These are phyloP conservation scores for Mycothermus thermophilus DNA, from an alignment of 495 filamentous ascomycete genomes.

Conservation along the genomic window DNA sequence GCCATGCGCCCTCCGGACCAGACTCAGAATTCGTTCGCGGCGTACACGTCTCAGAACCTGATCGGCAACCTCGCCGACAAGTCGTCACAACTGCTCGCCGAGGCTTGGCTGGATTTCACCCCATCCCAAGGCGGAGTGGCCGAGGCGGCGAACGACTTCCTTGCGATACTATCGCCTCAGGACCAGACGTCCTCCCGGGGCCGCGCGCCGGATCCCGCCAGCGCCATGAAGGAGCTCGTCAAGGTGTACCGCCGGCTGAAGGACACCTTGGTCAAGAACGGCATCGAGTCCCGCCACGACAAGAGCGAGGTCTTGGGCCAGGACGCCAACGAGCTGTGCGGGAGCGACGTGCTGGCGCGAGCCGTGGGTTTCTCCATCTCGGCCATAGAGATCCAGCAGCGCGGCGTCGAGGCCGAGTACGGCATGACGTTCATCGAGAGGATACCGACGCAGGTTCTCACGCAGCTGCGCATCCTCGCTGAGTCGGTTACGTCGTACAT, in stretches of 20 bases:
- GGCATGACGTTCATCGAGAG: slow-evolving; percentile 70
- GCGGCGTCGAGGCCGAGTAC: slow-evolving; percentile 64
- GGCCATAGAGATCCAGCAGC: slow-evolving; percentile 80
- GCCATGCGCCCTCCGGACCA: slow-evolving; percentile 26
- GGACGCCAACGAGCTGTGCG: slow-evolving; percentile 29
- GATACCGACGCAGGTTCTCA: slow-evolving; percentile 65
- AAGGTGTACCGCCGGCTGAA: slow-evolving; percentile 67
- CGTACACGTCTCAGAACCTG: slow-evolving; percentile 53
- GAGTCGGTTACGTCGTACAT: slow-evolving; percentile 81
- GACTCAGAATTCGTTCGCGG: slow-evolving; percentile 45
- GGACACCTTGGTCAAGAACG: slow-evolving; percentile 62
- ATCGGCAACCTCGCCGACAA: slow-evolving; percentile 38
- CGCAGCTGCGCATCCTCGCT: slow-evolving; percentile 78
- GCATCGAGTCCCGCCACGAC: slow-evolving; percentile 40
- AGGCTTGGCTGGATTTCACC: slow-evolving; percentile 24
- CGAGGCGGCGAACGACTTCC: slow-evolving; percentile 21
- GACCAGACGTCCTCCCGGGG: slow-evolving; percentile 8
- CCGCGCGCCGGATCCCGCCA: slow-evolving; percentile 19
- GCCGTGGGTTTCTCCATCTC: slow-evolving; percentile 82
- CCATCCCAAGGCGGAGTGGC: too few species aligned
- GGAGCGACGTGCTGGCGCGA: slow-evolving; percentile 55
- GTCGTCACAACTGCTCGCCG: slow-evolving; percentile 19
- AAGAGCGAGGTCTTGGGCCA: slow-evolving; percentile 8
- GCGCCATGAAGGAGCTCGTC: slow-evolving; percentile 55
- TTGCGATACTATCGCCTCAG: slow-evolving; percentile 13